phyloP scores from a whole-genome alignment of 108 stramenopile species.

The Aurantiochytrium sp. region DNA sequence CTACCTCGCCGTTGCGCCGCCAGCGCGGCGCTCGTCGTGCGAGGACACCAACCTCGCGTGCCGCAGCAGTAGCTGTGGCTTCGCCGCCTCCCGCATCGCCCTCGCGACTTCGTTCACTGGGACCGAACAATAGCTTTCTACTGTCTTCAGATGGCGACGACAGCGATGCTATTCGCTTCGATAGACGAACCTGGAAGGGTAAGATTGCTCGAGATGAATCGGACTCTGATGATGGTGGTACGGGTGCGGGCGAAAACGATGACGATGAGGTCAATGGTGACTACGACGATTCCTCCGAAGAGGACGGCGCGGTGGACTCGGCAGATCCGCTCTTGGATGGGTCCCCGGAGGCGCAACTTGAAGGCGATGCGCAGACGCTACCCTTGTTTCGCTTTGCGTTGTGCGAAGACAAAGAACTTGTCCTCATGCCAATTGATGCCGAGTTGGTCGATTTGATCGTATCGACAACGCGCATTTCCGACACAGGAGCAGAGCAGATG shows the following conservation, averaged over 20 bases:
- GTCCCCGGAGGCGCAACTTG: not conserved
- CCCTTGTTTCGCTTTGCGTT: not conserved
- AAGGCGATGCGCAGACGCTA: not conserved
- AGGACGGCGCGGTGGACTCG: not conserved
- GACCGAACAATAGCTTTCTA: no score
- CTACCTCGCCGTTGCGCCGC: not conserved
- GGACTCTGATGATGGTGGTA: not conserved
- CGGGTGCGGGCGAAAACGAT: not conserved
- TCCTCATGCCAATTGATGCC: not conserved
- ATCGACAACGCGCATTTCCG: constrained; percentile 5
- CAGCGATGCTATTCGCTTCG: no score
- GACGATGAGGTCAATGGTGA: not conserved
- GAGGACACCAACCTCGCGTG: not conserved
- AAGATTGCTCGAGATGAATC: not conserved
- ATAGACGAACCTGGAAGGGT: no score
- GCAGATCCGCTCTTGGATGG: not conserved
- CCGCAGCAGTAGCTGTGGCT: no score
- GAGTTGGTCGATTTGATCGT: not conserved
- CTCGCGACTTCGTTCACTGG: no score
- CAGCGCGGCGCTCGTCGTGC: not conserved
- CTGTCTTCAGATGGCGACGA: no score
- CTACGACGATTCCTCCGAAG: not conserved
- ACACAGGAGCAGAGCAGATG: not conserved
- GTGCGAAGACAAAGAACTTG: not conserved
- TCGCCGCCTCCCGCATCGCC: no score